A percentile compares a stretch with the other conserved stretches of the same genome.
Conservation (phyloP, 2,329 filamentous ascomycete genomes). For the Pseudogymnoascus verrucosus region DNA sequence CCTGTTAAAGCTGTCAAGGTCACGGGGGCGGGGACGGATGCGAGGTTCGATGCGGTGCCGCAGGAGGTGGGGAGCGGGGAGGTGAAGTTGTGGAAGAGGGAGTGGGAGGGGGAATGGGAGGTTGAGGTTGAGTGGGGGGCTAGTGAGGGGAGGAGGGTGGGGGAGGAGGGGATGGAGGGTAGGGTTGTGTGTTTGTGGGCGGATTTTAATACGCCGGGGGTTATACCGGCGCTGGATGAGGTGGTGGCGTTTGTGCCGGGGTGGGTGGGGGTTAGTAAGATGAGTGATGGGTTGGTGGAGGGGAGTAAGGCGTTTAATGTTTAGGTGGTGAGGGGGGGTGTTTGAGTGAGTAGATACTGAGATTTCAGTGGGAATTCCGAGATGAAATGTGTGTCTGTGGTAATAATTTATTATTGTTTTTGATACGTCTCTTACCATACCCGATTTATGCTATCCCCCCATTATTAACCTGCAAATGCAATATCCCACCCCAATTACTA, state of each 20-base stretch:
- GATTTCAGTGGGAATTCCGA: neutral
- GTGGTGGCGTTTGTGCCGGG: slow-evolving; percentile 65
- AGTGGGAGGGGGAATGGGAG: slow-evolving; percentile 69
- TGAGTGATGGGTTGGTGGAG: slow-evolving; percentile 71
- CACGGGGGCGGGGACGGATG: slow-evolving; percentile 50
- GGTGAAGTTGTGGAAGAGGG: slow-evolving; percentile 73
- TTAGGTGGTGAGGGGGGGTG: slow-evolving; percentile 4
- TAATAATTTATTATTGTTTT: neutral
- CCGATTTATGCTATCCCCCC: neutral
- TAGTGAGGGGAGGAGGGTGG: slow-evolving; percentile 23
- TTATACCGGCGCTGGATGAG: too few species aligned
- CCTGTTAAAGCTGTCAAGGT: slow-evolving; percentile 60
- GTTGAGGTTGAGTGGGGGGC: slow-evolving; percentile 56
- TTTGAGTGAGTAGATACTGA: neutral
- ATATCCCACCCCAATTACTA: neutral
- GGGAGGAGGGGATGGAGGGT: slow-evolving; percentile 45
- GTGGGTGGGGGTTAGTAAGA: slow-evolving; percentile 74
- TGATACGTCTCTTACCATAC: neutral
- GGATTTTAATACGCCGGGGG: too few species aligned
- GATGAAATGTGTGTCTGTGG: neutral
- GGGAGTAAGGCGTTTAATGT: slow-evolving; percentile 55
- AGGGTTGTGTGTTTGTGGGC: too few species aligned
- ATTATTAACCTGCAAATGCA: neutral
- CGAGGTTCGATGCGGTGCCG: slow-evolving; percentile 53
- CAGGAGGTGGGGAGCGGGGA: slow-evolving; percentile 56